Conservation (phyloP, 1,139 yeast species). For the Casaregolazyma suthepensis region DNA sequence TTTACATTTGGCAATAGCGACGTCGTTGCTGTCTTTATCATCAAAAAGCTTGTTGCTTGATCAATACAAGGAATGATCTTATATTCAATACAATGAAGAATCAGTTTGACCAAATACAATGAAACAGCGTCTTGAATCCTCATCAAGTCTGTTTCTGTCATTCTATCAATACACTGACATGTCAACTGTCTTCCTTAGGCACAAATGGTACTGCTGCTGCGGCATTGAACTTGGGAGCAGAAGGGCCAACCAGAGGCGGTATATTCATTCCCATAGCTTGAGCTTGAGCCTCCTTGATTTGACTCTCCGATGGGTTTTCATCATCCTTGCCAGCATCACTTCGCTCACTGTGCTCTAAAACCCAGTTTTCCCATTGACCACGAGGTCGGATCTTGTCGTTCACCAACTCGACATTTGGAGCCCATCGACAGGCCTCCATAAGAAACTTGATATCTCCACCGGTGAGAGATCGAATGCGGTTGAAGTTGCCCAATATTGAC, state of each 20-base stretch:
- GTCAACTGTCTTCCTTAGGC: conserved; percentile 22
- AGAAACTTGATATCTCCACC: conserved; percentile 45
- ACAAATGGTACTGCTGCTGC: conserved; percentile 36
- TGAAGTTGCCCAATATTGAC: conserved; percentile 57
- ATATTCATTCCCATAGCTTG: conserved; percentile 1
- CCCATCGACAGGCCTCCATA: conserved; percentile 40
- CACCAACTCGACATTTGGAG: conserved; percentile 42
- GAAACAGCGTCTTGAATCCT: background rate
- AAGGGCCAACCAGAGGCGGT: background rate
- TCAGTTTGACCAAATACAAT: background rate
- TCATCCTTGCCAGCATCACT: conserved; percentile 37
- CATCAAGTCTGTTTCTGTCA: background rate
- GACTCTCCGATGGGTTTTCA: conserved; percentile 13
- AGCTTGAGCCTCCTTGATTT: conserved; percentile 15
- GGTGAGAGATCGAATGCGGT: conserved; percentile 60
- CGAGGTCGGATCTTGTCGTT: conserved; percentile 43
- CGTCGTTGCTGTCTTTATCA: background rate
- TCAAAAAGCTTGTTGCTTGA: background rate
- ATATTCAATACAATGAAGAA: background rate
- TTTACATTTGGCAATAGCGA: background rate
- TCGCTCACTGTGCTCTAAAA: conserved; percentile 45
- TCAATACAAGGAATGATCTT: background rate
- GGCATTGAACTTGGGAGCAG: conserved; percentile 29
- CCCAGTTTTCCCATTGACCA: conserved; percentile 43
- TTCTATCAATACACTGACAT: background rate